Percentiles rank a stretch among this genome's conserved stretches.
phyloP scores from a whole-genome alignment of 768 basidiomycete genomes.

The Antrodiella citrinella region DNA sequence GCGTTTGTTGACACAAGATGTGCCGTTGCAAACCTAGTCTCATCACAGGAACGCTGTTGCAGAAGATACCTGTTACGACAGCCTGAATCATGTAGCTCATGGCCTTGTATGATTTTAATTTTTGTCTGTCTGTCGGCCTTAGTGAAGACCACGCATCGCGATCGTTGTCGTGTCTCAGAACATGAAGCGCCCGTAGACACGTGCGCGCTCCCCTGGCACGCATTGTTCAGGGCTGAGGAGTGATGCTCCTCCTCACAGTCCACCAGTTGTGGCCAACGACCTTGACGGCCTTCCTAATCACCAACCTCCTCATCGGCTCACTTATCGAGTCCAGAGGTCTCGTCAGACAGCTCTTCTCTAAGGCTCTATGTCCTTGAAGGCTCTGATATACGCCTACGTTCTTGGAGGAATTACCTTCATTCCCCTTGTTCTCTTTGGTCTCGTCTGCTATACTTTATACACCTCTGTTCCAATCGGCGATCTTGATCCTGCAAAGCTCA shows the following conservation, averaged over 20 bases:
- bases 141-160: no score
- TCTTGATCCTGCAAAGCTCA: slow-evolving; percentile 32
- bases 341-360: neutral
- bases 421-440: slow-evolving; percentile 57
- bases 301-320: neutral
- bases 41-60: no score
- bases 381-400: slow-evolving; percentile 76
- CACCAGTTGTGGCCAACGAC: neutral
- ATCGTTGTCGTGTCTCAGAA: no score
- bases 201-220: neutral
- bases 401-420: slow-evolving; percentile 88
- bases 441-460: slow-evolving; percentile 62
- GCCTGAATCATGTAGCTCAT: no score
- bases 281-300: neutral
- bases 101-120: no score
- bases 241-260: neutral
- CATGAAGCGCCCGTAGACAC: neutral
- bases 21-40: no score
- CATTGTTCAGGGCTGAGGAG: neutral
- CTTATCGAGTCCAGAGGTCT: neutral
- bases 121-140: no score
- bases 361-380: slow-evolving; percentile 54
- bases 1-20: no score
- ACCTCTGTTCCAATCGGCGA: slow-evolving; percentile 78
- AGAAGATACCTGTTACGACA: no score